These are phyloP conservation scores for Ophiosphaerella korrae DNA, from an alignment of 2,329 filamentous ascomycete species.

Conservation along the genomic window DNA sequence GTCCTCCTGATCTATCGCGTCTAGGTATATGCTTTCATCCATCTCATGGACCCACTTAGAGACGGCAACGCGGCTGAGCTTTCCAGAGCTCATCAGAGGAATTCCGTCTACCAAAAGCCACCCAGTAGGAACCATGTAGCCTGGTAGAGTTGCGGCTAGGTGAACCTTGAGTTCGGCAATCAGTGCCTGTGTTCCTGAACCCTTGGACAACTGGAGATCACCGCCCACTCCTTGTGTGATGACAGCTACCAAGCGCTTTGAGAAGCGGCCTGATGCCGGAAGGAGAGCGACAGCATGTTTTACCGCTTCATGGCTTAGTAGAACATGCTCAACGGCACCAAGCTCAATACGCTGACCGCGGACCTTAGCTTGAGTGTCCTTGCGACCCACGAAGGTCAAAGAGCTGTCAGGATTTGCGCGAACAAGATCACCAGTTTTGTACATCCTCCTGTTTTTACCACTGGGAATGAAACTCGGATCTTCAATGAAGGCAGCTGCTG, in stretches of 20 bases:
- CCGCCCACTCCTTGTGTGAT: slow-evolving; percentile 6
- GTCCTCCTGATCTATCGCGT: no score
- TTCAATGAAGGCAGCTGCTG: slow-evolving; percentile 38
- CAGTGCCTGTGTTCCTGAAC: background rate
- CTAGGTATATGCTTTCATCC: no score
- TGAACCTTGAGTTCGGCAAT: slow-evolving; percentile 10
- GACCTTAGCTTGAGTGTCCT: slow-evolving; percentile 33
- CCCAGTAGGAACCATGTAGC: slow-evolving; percentile 48
- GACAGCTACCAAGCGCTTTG: slow-evolving; percentile 13
- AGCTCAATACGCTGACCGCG: slow-evolving; percentile 50
- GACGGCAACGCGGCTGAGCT: slow-evolving; percentile 18
- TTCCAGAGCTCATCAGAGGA: slow-evolving; percentile 45
- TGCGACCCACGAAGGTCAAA: slow-evolving; percentile 20
- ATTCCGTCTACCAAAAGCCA: slow-evolving; percentile 46
- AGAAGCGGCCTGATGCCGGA: slow-evolving; percentile 10
- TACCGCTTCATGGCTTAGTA: no score
- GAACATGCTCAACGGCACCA: slow-evolving; percentile 34
- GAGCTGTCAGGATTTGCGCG: slow-evolving; percentile 7
- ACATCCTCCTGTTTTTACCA: slow-evolving; percentile 7
- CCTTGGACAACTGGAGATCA: background rate
- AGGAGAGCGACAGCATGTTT: slow-evolving; percentile 7
- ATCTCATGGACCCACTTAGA: no score
- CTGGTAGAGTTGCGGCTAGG: slow-evolving; percentile 31
- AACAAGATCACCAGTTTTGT: slow-evolving; percentile 3
- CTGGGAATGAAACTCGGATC: slow-evolving; percentile 7